Base-by-base conservation (phyloP, 2,329 filamentous ascomycete genomes). In the Corniculantispora saksenae region DNA sequence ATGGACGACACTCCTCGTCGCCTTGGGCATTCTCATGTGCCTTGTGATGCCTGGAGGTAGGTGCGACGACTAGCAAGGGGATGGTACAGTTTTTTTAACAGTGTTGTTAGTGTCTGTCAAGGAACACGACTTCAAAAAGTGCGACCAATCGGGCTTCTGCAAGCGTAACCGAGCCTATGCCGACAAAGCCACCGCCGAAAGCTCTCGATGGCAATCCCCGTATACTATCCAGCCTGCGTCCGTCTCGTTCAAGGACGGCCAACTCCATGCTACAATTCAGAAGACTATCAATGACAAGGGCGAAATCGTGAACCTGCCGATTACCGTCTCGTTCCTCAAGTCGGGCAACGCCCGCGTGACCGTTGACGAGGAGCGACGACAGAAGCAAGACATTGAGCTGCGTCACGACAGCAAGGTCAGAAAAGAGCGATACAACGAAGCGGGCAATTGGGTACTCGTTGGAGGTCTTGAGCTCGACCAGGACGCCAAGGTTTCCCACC, bases 41-140 rank as follows among this genome's bases (percentile, higher is more conserved):
- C 76, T 92, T 35, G 78, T 91, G 70, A 83, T 84, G 57, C 86
- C 89, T 73, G 85, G 86, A 79, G 83, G 91, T 92, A 82, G 1
- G 19, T 35, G 1, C 5, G 25, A 13, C 2, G 21, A 1, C 21
- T 23, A 8, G 3, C 17, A 51, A 7, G n/a, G 25, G 5, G 35
- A 27, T 10, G 58, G 19, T 19, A 23, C 1, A 4, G 23, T 12
- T 47, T 38, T n/a, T 43, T 69, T 76, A 53, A 74, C 68, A 63
- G 62, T 67, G 48, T 38, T 15, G 0, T 13, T 70, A 97, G 93
- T 86, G 69, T 84, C 87, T 72, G 95, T 99, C 61, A 99, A 99
- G 81, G 91, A 97, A 75, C 89, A 97, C 73, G 94, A 97, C 77
- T 99, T 98, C 85, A 99, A 98, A 76, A 97, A 91, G 72, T 99